Evolutionary conservation across 208 protist species (phyloP), one percentile per base, ranked within the genome.

Genomic region (Kentomonas sorsogonicus): DNA sequence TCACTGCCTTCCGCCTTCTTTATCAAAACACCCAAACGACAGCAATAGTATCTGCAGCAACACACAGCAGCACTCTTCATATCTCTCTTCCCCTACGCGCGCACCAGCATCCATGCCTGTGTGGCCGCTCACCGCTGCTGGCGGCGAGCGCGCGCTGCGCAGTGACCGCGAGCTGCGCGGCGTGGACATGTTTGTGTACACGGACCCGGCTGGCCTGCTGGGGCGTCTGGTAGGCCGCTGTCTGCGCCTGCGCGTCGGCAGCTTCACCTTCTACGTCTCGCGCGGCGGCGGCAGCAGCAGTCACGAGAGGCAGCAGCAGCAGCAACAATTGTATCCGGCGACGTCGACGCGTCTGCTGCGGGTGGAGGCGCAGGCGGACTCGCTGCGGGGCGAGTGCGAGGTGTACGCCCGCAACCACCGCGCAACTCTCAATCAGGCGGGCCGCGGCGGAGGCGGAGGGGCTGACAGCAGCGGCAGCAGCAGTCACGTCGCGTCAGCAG

Each of bases 121-220:
- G 59, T 72, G 63, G 53, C 13, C 3, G 11, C 38, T 16, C 34
- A 43, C 44, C 26, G 45, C 33, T 20, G 51, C 33, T n/a, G 23
- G 50, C 2, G 55, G 44, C 13, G 38, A 62, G 22, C 30, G 53
- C n/a, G 16, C 66, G 34, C 62, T 79, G 50, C 50, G 47, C 23
- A 84, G 73, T 63, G 61, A 53, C 36, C 58, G 41, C 25, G 88
- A 89, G 66, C 67, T 94, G 43, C 50, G 62, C 10, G 72, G 80
- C 20, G 74, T 94, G 10, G 69, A 87, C 52, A 91, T 94, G 84
- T 84, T 81, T 53, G 84, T 94, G 15, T 91, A 90, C 70, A 83
- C 84, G 20, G 34, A 66, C 15, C 84, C 88, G 3, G 72, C 69
- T 0, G 88, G 88, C 6, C 54, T 90, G 22, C 43, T 94, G 0